Base-by-base conservation (phyloP, 306 rosid genomes). In the Vicia faba region DNA sequence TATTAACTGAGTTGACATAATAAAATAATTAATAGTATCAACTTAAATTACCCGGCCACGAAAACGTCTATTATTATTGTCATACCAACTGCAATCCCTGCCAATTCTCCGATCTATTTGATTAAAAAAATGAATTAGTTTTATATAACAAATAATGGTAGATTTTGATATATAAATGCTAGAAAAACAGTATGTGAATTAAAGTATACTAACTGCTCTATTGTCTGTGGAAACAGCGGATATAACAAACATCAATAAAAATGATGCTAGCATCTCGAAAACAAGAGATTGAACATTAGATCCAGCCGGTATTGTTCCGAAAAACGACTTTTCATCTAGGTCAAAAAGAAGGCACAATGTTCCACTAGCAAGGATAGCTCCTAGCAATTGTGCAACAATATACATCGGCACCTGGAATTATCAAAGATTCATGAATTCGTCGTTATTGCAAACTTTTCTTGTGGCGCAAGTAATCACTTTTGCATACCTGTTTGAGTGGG, bases 181-280 rank as follows among this genome's bases (percentile, higher is more conserved):
- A 18, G 4, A 49, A 3, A n/a, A 14, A 14, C 2, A 6, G 7
- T 3, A 44, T n/a, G 28, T 49, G 8, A 49, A 18, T 1, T 49
- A 49, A 49, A 5, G 3, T 19, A 12, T 46, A 75, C 86, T 57
- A 7, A 85, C 95, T 1, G 96, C 95, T 89, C 89, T 80, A 4
- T 73, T 78, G 35, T 89, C 95, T 0, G 96, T 87, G 80, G 96
- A 54, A 48, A 89, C 89, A 0, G 89, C 95, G 33, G 85, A 89
- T n/a, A 78, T 51, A 44, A 87, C 96, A 69, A 87, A 87, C 89
- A 89, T 85, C 56, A 87, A 80, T 41, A 87, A 62, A 70, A 84
- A 85, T 2, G 95, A 71, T 10, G 84, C 11, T 19, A 89, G 46
- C 4, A 87, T 74, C 78, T 89, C 95, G 5, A 87, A 15, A 3